Evolutionary conservation across 257 asterid genomes (phyloP).

Genomic region (Prunella vulgaris): DNA sequence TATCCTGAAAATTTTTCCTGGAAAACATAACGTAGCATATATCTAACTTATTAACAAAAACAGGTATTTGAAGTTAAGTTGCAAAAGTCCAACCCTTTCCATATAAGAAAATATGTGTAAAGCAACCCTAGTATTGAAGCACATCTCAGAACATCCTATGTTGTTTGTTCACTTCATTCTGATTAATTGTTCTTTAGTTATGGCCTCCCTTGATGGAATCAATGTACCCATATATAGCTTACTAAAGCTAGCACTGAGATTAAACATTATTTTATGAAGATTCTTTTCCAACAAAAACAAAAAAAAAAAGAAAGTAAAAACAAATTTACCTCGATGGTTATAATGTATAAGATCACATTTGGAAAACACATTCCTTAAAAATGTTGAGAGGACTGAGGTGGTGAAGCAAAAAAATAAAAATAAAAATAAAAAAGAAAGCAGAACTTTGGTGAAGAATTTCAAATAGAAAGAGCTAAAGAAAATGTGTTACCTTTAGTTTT

Average conservation of each 20-base stretch:
- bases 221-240: background rate
- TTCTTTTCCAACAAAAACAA: background rate
- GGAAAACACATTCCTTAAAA: background rate
- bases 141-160: background rate
- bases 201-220: background rate
- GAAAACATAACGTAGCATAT: constrained; percentile 6
- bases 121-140: background rate
- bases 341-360: background rate
- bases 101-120: background rate
- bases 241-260: background rate
- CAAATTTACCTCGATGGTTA: background rate
- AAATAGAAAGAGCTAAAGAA: constrained; percentile 1
- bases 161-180: background rate
- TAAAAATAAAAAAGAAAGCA: too few species aligned
- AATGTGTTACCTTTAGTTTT: constrained; percentile 55
- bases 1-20: background rate
- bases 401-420: constrained; percentile 8
- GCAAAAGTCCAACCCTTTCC: background rate
- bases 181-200: background rate
- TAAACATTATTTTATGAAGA: background rate
- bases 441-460: background rate
- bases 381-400: background rate
- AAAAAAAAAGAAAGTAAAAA: background rate
- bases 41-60: background rate
- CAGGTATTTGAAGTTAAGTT: background rate